phyloP scores from a whole-genome alignment of 495 filamentous ascomycete species.

The Penicillium crystallinum region DNA sequence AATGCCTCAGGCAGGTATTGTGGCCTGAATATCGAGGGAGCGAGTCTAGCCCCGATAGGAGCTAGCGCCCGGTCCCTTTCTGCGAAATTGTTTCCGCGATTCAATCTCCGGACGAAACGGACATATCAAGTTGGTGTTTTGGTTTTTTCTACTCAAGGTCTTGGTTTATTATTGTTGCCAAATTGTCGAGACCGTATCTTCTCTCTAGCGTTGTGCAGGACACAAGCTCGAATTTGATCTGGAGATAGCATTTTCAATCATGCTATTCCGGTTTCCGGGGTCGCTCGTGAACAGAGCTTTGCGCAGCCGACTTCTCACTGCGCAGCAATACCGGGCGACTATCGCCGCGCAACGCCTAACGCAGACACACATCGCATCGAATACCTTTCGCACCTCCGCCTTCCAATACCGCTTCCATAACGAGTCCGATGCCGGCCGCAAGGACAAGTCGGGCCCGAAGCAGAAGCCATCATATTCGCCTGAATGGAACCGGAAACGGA shows the following conservation, averaged over 20 bases:
- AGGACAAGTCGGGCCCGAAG: neutral
- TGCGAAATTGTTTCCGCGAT: slow-evolving; percentile 7
- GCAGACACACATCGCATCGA: neutral
- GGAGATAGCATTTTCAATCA: slow-evolving; percentile 3
- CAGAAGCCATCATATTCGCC: neutral
- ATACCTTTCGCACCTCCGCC: neutral
- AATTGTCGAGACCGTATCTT: no score
- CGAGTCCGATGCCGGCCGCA: neutral
- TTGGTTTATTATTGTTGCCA: neutral
- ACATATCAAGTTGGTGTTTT: neutral
- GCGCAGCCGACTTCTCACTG: slow-evolving; percentile 16
- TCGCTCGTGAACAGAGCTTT: slow-evolving; percentile 22
- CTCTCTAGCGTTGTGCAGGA: neutral
- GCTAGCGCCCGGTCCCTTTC: neutral
- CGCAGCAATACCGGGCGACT: slow-evolving; percentile 8
- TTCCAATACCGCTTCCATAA: neutral
- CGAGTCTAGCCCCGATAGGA: slow-evolving; percentile 6
- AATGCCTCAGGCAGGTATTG: neutral
- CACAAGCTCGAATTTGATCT: neutral
- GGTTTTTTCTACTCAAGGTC: neutral
- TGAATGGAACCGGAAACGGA: neutral
- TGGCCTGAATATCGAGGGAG: slow-evolving; percentile 12
- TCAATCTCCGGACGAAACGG: neutral
- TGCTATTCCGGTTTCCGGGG: slow-evolving; percentile 14
- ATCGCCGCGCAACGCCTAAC: neutral